Percentiles rank a stretch among this genome's conserved stretches.
These are phyloP conservation scores for Candida pseudofarinosa DNA, from an alignment of 805 yeast species.

Conservation along the genomic window DNA sequence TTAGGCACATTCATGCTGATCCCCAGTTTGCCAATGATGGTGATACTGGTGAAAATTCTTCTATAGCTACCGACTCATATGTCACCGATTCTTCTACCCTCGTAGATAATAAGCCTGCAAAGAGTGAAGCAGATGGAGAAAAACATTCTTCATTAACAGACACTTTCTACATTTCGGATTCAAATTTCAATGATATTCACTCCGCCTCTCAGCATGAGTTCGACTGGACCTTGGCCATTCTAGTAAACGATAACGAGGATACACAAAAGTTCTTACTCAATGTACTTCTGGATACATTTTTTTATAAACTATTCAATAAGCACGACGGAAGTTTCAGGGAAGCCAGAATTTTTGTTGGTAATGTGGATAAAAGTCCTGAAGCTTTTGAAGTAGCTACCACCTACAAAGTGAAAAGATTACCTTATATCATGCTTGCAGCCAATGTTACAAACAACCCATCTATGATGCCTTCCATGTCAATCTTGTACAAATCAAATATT, in stretches of 20 bases:
- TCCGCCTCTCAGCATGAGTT: conserved; percentile 23
- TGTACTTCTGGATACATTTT: conserved; percentile 12
- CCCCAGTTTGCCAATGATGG: conserved; percentile 2
- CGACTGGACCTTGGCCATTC: conserved; percentile 30
- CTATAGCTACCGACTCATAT: not conserved
- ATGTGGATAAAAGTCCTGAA: conserved; percentile 32
- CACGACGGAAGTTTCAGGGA: conserved; percentile 26
- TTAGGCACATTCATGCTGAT: conserved; percentile 4
- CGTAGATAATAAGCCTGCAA: not conserved
- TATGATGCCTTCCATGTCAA: conserved; percentile 9
- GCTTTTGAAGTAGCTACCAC: conserved; percentile 33
- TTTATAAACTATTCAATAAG: conserved; percentile 23
- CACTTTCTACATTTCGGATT: conserved; percentile 9
- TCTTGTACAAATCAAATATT: conserved; percentile 6
- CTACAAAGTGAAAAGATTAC: conserved; percentile 26
- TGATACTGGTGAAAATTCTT: not conserved
- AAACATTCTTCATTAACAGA: conserved; percentile 1
- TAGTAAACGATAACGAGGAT: conserved; percentile 23
- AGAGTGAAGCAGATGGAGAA: not conserved
- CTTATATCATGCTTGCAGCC: conserved; percentile 19
- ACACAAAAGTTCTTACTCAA: conserved; percentile 13
- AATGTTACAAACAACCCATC: conserved; percentile 9
- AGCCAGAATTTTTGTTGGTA: conserved; percentile 24
- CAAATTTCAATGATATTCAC: conserved; percentile 28
- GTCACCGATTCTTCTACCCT: not conserved